Conservation (phyloP, 192 early-diverging fungal species). For the Coemansia sp. region DNA sequence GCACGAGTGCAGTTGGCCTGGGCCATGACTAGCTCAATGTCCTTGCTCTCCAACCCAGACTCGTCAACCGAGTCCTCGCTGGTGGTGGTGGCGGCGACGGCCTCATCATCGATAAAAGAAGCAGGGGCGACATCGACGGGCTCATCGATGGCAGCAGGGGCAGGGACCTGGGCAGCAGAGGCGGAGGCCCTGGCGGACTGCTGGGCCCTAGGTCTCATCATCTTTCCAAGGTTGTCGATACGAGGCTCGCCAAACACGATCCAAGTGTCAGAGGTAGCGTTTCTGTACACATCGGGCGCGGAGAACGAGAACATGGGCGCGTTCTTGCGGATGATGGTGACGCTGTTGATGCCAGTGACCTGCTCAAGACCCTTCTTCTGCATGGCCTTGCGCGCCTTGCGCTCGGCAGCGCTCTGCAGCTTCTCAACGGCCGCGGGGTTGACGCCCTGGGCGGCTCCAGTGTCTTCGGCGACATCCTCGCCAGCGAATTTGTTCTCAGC, state of each 20-base stretch:
- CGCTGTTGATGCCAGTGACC: conserved; percentile 84
- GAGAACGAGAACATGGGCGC: conserved; percentile 86
- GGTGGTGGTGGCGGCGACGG: conserved; percentile 29
- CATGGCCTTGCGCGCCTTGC: conserved; percentile 98
- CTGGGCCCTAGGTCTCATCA: conserved; percentile 64
- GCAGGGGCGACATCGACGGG: conserved; percentile 43
- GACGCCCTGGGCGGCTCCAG: conserved; percentile 38
- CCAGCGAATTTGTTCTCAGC: conserved; percentile 43
- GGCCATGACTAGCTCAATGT: conserved; percentile 92
- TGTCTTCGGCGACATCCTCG: conserved; percentile 50
- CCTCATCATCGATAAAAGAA: conserved; percentile 35
- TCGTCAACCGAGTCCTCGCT: conserved; percentile 81
- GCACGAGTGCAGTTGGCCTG: conserved; percentile 87
- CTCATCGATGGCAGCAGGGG: conserved; percentile 24
- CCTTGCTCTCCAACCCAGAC: conserved; percentile 81
- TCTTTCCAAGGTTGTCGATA: conserved; percentile 79
- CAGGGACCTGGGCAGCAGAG: conserved; percentile 46
- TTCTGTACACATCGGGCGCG: conserved; percentile 94
- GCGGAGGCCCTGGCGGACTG: conserved; percentile 56
- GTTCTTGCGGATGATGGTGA: conserved; percentile 83
- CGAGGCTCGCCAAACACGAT: conserved; percentile 96
- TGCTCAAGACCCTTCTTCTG: conserved; percentile 87
- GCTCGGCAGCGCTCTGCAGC: conserved; percentile 82
- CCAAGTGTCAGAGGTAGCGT: conserved; percentile 76
- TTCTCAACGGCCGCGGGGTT: conserved; percentile 31